A percentile compares a stretch with the other conserved stretches of the same genome.
phyloP scores from a whole-genome alignment of 2,329 filamentous ascomycete species.

The Fusarium albosuccineum region DNA sequence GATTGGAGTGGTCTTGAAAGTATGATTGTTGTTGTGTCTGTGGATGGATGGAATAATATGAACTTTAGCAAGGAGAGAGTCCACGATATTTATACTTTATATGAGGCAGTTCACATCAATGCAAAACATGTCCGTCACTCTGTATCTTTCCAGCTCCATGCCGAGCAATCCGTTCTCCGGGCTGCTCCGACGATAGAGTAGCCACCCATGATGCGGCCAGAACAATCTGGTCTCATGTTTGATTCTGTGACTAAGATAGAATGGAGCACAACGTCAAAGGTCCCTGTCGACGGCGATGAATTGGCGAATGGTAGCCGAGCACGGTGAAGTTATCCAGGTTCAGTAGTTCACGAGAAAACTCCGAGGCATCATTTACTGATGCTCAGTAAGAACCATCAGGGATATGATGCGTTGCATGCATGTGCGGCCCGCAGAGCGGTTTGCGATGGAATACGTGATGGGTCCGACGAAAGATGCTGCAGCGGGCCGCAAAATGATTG shows the following conservation, averaged over 20 bases:
- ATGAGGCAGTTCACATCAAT: not conserved
- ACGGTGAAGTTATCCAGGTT: not conserved
- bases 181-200: not conserved
- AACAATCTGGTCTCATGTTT: not conserved
- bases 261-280: not conserved
- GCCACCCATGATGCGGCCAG: not conserved
- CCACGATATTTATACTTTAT: not conserved
- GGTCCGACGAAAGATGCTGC: conserved; percentile 3
- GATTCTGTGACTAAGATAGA: conserved; percentile 1
- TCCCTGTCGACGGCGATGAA: not conserved
- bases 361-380: not conserved
- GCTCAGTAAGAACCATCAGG: not conserved
- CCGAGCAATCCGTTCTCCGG: not conserved
- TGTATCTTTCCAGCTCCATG: not conserved
- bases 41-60: not conserved
- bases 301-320: not conserved
- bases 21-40: not conserved
- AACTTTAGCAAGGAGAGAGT: not conserved
- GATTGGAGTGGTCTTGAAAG: not conserved
- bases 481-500: conserved; percentile 27
- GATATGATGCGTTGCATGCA: not conserved
- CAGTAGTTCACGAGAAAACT: conserved; percentile 11
- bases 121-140: not conserved
- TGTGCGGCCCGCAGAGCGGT: conserved; percentile 3
- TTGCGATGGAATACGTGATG: not conserved